Percentiles rank a stretch among this genome's conserved stretches.
Evolutionary conservation across 2,329 filamentous ascomycete genomes (phyloP).

Genomic region (Hypocrella siamensis): DNA sequence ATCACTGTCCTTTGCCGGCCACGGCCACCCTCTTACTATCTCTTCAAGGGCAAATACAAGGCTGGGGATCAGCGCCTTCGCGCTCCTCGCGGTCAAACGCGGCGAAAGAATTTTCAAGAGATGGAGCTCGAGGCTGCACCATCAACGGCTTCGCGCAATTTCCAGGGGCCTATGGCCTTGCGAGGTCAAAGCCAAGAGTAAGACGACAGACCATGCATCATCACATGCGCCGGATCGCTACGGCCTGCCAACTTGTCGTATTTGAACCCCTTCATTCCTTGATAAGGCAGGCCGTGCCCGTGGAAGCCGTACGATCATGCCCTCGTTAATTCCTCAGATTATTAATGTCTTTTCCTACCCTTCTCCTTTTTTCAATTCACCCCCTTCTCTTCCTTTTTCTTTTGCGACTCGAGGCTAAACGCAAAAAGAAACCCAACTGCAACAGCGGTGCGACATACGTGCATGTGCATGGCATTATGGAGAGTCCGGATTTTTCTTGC

Average conservation of each 20-base stretch:
- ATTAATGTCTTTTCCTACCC: neutral
- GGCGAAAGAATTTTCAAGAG: slow-evolving; percentile 34
- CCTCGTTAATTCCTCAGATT: no score
- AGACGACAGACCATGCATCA: no score
- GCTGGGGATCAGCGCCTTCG: slow-evolving; percentile 78
- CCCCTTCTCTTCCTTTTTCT: neutral
- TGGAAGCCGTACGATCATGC: neutral
- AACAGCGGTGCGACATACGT: no score
- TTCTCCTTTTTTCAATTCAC: neutral
- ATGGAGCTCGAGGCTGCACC: slow-evolving; percentile 61
- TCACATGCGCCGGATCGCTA: no score
- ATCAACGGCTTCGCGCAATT: slow-evolving; percentile 23
- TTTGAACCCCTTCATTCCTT: no score
- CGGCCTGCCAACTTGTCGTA: no score
- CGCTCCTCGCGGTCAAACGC: slow-evolving; percentile 18
- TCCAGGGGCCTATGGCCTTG: slow-evolving; percentile 37
- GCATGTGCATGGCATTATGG: no score
- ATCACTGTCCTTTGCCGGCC: slow-evolving; percentile 68
- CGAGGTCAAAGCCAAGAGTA: slow-evolving; percentile 15
- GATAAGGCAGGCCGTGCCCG: no score
- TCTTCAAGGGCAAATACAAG: slow-evolving; percentile 63
- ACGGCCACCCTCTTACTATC: slow-evolving; percentile 73
- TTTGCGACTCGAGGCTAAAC: no score
- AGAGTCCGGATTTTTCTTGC: neutral
- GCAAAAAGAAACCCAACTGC: no score